Evolutionary conservation across 192 early-diverging fungal species (phyloP).

Genomic region (Pilaira anomala): DNA sequence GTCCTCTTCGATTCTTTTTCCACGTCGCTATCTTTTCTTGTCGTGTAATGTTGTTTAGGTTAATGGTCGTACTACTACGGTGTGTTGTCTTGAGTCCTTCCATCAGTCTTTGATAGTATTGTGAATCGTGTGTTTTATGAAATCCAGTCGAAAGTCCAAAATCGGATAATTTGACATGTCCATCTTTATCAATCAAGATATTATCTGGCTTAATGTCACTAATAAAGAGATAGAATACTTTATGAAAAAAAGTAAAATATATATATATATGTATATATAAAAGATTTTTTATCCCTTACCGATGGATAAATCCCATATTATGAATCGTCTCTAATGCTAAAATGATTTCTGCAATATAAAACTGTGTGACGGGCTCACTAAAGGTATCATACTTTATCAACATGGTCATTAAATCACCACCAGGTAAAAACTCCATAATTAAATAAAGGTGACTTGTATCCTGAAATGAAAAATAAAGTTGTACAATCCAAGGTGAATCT

Average conservation of each 20-base stretch:
- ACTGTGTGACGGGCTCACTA: constrained; percentile 94
- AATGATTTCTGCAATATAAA: constrained; percentile 98
- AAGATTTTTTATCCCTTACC: no score
- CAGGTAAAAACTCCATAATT: constrained; percentile 99
- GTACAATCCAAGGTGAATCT: constrained; percentile 96
- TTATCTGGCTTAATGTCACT: constrained; percentile 86
- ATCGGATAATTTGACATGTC: constrained; percentile 99
- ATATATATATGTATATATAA: no score
- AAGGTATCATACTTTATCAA: constrained; percentile 98
- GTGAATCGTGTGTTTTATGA: constrained; percentile 97
- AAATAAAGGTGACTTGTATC: constrained; percentile 91
- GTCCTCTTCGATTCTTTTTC: constrained; percentile 92
- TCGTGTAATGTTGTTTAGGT: constrained; percentile 66
- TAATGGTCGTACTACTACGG: constrained; percentile 76
- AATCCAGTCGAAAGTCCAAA: constrained; percentile 99
- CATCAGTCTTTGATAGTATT: constrained; percentile 84
- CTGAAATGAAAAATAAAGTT: constrained; percentile 98
- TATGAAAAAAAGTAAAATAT: no score
- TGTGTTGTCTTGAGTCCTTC: constrained; percentile 58
- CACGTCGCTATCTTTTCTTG: constrained; percentile 97
- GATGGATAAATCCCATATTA: constrained; percentile 91
- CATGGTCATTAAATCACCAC: constrained; percentile 99
- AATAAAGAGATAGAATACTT: neutral
- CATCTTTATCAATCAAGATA: constrained; percentile 93
- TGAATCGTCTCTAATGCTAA: constrained; percentile 95